Conservation (phyloP, 768 basidiomycete genomes). For the Baorangia bicolor region DNA sequence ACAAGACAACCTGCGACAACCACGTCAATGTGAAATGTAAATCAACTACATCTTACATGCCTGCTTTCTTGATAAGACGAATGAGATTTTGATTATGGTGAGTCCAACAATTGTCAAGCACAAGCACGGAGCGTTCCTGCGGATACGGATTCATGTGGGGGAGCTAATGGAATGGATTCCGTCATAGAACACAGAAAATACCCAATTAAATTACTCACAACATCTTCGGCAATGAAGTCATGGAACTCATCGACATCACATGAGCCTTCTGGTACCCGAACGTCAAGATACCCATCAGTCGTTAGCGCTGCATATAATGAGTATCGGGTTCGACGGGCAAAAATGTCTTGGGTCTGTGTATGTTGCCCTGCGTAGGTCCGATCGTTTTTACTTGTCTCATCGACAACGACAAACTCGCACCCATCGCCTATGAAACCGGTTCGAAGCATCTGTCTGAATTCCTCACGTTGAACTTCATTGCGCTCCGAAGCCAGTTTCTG, state of each 20-base stretch:
- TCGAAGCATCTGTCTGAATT: constrained; percentile 4
- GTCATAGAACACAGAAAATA: background rate
- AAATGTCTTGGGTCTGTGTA: constrained; percentile 26
- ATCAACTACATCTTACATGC: too few species aligned
- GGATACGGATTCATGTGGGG: constrained; percentile 33
- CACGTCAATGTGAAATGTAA: background rate
- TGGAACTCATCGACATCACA: constrained; percentile 34
- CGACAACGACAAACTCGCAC: constrained; percentile 1
- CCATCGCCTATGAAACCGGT: background rate
- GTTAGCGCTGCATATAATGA: constrained; percentile 37
- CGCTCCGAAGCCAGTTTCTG: constrained; percentile 1
- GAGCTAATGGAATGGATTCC: constrained; percentile 7
- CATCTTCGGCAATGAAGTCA: constrained; percentile 31
- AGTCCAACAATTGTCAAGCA: constrained; percentile 32
- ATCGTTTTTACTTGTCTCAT: too few species aligned
- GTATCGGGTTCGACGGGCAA: constrained; percentile 32
- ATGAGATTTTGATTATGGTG: constrained; percentile 26
- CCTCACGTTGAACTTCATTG: background rate
- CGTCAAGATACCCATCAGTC: background rate
- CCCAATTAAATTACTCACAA: background rate
- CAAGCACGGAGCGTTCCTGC: constrained; percentile 21
- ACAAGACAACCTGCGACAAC: background rate
- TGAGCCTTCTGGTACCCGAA: constrained; percentile 31
- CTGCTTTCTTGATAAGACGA: background rate
- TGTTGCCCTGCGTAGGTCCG: too few species aligned